phyloP scores from a whole-genome alignment of 2,329 filamentous ascomycete species.

The Sporothrix dimorphospora region DNA sequence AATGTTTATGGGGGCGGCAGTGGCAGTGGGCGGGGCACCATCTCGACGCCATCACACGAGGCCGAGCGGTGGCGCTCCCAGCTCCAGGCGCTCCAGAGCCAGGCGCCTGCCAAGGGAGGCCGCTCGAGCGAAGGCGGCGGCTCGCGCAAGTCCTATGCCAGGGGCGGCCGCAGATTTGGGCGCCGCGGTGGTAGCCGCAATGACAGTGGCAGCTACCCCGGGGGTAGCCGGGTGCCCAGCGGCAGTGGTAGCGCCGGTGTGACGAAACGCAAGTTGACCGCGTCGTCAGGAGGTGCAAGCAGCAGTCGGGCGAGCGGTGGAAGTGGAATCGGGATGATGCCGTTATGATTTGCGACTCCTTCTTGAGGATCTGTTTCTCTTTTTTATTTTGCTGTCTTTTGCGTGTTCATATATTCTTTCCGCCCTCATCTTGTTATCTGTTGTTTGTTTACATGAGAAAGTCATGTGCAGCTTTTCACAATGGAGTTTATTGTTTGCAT shows the following conservation, averaged over 20 bases:
- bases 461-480: background rate
- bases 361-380: background rate
- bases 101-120: slow-evolving; percentile 15
- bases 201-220: slow-evolving; percentile 26
- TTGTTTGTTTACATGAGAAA: background rate
- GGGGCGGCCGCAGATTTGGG: slow-evolving; percentile 24
- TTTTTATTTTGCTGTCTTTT: background rate
- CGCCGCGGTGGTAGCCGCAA: slow-evolving; percentile 31
- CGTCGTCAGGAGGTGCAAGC: background rate
- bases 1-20: background rate
- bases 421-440: background rate
- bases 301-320: slow-evolving; percentile 20
- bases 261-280: slow-evolving; percentile 24
- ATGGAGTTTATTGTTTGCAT: background rate
- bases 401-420: background rate
- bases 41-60: slow-evolving; percentile 29
- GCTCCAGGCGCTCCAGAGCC: slow-evolving; percentile 38
- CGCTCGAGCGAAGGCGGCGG: slow-evolving; percentile 32
- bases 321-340: slow-evolving; percentile 36
- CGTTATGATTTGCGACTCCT: slow-evolving; percentile 29
- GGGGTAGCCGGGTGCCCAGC: slow-evolving; percentile 24
- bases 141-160: slow-evolving; percentile 24
- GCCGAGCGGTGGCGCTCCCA: slow-evolving; percentile 39
- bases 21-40: background rate
- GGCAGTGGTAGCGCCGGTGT: slow-evolving; percentile 33